Evolutionary conservation across 2,329 filamentous ascomycete genomes (phyloP).

Genomic region (Aurifilum marmelostoma): DNA sequence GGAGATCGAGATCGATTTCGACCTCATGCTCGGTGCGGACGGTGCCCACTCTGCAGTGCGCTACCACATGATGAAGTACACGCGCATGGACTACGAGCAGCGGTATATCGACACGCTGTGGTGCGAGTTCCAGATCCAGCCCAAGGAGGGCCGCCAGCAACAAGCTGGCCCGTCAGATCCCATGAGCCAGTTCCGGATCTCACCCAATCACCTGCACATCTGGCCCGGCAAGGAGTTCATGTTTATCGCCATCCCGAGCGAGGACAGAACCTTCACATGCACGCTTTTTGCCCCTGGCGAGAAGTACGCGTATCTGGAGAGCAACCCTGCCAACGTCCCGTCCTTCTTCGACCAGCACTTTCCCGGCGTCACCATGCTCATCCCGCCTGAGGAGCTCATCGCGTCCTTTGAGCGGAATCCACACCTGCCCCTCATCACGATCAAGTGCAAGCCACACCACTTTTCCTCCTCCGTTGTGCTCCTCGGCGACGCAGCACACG

Average conservation of each 20-base stretch:
- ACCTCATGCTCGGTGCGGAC: conserved; percentile 92
- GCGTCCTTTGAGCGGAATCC: conserved; percentile 80
- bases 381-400: conserved; percentile 68
- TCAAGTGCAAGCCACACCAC: conserved; percentile 92
- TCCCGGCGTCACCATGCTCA: conserved; percentile 78
- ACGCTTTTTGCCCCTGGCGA: conserved; percentile 84
- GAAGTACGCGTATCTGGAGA: conserved; percentile 71
- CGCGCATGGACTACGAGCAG: conserved; percentile 87
- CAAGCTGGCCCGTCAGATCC: conserved; percentile 33
- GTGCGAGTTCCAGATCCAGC: conserved; percentile 89
- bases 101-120: conserved; percentile 95
- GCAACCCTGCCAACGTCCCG: conserved; percentile 60
- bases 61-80: conserved; percentile 95
- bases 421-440: conserved; percentile 88
- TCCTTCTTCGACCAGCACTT: conserved; percentile 83
- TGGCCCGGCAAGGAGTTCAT: conserved; percentile 94
- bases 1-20: conserved; percentile 85
- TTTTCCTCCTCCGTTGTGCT: conserved; percentile 78
- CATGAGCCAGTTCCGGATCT: conserved; percentile 70
- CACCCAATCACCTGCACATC: conserved; percentile 92
- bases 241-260: conserved; percentile 94
- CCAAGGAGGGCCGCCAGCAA: conserved; percentile 41
- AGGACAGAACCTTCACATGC: conserved; percentile 90
- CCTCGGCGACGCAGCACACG: conserved; percentile 91
- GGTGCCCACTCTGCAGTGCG: conserved; percentile 91